Percentiles rank a stretch among this genome's conserved stretches.
Evolutionary conservation across 495 filamentous ascomycete species (phyloP).

Genomic region (Penicillium taxi): DNA sequence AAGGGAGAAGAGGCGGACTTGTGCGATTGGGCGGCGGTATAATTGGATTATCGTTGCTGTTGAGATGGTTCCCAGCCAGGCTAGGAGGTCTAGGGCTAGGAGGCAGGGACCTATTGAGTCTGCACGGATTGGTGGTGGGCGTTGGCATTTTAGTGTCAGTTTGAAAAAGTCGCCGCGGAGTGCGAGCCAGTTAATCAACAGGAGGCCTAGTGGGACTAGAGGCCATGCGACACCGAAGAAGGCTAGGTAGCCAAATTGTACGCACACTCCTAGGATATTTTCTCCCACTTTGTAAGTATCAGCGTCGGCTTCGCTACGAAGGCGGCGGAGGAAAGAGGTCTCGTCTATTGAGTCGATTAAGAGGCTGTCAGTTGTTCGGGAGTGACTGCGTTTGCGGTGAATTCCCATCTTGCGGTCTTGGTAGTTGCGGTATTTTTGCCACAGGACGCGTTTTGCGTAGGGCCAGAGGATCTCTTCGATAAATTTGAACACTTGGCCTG

Average conservation of each 20-base stretch:
- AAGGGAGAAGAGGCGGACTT: slow-evolving; percentile 63
- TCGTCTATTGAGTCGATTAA: slow-evolving; percentile 58
- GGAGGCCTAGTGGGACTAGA: slow-evolving; percentile 73
- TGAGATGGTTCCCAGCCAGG: slow-evolving; percentile 83
- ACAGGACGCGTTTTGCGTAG: slow-evolving; percentile 58
- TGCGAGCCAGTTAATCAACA: slow-evolving; percentile 93
- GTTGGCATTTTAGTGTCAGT: slow-evolving; percentile 77
- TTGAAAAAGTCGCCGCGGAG: slow-evolving; percentile 88
- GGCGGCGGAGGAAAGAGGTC: slow-evolving; percentile 61
- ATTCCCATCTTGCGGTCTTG: slow-evolving; percentile 13
- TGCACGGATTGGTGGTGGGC: slow-evolving; percentile 78
- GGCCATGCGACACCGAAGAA: slow-evolving; percentile 94
- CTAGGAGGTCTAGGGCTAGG: slow-evolving; percentile 72
- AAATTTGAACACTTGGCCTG: slow-evolving; percentile 84
- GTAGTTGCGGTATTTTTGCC: slow-evolving; percentile 35
- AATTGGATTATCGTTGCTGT: slow-evolving; percentile 79
- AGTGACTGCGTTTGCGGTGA: slow-evolving; percentile 17
- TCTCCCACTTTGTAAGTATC: slow-evolving; percentile 70
- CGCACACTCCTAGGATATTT: slow-evolving; percentile 40
- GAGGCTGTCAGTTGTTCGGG: slow-evolving; percentile 21
- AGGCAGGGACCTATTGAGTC: slow-evolving; percentile 94
- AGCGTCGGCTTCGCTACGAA: slow-evolving; percentile 74
- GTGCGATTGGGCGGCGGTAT: slow-evolving; percentile 56
- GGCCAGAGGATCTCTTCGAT: slow-evolving; percentile 78
- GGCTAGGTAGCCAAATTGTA: slow-evolving; percentile 63